Evolutionary conservation across 2,329 filamentous ascomycete species (phyloP).

Genomic region (Sporothrix inflata): DNA sequence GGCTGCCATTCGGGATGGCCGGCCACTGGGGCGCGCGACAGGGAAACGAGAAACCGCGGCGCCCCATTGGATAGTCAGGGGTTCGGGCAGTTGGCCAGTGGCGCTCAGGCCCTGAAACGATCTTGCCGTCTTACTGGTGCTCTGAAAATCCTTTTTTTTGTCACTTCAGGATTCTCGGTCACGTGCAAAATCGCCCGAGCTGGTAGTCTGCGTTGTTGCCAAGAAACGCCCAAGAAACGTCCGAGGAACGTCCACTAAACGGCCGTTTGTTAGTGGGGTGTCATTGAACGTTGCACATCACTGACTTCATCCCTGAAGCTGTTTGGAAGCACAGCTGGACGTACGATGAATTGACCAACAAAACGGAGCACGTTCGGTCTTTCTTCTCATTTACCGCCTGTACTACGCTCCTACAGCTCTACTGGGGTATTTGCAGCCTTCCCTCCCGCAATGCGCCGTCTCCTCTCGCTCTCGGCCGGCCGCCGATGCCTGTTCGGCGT

Average conservation of each 20-base stretch:
- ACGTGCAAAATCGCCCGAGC: neutral
- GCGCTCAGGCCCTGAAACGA: neutral
- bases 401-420: neutral
- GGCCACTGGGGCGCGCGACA: constrained; percentile 10
- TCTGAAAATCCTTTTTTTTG: neutral
- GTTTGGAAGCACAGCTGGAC: neutral
- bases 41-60: constrained; percentile 6
- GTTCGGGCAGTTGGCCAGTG: neutral
- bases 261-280: constrained; percentile 5
- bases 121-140: neutral
- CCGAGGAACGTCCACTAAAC: neutral
- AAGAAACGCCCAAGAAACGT: neutral
- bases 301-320: neutral
- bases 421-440: neutral
- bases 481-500: neutral
- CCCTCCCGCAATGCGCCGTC: neutral
- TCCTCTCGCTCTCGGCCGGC: neutral
- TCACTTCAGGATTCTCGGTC: neutral
- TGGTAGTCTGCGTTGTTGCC: neutral
- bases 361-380: no score
- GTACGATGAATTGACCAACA: neutral
- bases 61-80: constrained; percentile 8
- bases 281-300: neutral
- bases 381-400: neutral
- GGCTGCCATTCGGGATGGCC: constrained; percentile 2